Conservation (phyloP, 164 flowering plant genomes). For the Aristolochia californica region DNA sequence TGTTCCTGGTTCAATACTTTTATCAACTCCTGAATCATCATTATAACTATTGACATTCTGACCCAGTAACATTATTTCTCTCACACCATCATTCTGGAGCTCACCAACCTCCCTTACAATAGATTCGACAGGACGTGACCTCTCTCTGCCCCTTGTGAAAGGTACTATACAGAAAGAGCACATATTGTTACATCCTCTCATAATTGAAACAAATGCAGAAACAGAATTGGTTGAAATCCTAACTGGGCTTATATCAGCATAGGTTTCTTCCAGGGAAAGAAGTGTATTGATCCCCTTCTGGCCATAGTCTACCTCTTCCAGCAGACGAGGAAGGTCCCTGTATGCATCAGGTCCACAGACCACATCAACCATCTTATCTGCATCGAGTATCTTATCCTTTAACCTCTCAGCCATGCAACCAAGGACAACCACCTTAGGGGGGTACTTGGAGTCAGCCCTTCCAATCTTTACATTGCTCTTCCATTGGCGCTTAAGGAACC, state of each 20-base stretch:
- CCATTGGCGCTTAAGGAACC: slow-evolving; percentile 98
- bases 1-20: slow-evolving; percentile 45
- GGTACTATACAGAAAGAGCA: slow-evolving; percentile 98
- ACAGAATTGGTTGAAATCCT: slow-evolving; percentile 73
- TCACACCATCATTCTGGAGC: slow-evolving; percentile 78
- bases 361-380: slow-evolving; percentile 99
- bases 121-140: slow-evolving; percentile 95
- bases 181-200: slow-evolving; percentile 99
- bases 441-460: slow-evolving; percentile 64
- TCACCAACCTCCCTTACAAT: slow-evolving; percentile 83
- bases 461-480: slow-evolving; percentile 75
- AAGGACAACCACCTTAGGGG: slow-evolving; percentile 91
- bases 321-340: slow-evolving; percentile 76
- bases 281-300: slow-evolving; percentile 96
- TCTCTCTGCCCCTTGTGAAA: slow-evolving; percentile 88
- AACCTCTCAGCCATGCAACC: slow-evolving; percentile 99
- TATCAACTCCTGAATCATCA: slow-evolving; percentile 56
- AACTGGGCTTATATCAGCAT: slow-evolving; percentile 92
- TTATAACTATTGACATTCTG: slow-evolving; percentile 98
- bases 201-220: slow-evolving; percentile 86
- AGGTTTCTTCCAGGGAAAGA: slow-evolving; percentile 96
- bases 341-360: slow-evolving; percentile 99
- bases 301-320: slow-evolving; percentile 89
- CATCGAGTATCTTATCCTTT: slow-evolving; percentile 88
- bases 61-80: slow-evolving; percentile 90